Evolutionary conservation across 495 filamentous ascomycete species (phyloP), one percentile per base, ranked within the genome.

Genomic region (Podospora didyma): DNA sequence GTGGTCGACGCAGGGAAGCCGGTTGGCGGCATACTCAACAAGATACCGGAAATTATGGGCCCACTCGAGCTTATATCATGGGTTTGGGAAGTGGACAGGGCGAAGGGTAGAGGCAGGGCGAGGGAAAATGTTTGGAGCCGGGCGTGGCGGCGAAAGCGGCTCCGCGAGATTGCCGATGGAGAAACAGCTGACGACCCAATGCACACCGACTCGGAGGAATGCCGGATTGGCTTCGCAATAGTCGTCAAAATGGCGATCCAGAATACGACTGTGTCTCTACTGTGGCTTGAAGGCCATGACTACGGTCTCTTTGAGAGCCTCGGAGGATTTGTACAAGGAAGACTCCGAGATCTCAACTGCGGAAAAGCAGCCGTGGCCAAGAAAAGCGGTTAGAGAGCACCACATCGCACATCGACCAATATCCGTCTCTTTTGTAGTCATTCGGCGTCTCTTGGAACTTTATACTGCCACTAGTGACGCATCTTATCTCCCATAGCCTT

Each of bases 301-400:
- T 72, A 78, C 4, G 81, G 86, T 6, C 59, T 96, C 3, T 97
- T 95, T 69, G 90, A 96, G 72, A 96, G 92, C 64, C 88, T 97
- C 57, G 88, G 85, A 54, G 92, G 90, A 0, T 89, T 92, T 80
- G 49, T 96, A 7, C 58, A 60, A 16, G 58, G 62, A 0, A 67
- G 62, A 28, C 45, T 72, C 11, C 61, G 64, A 39, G 26, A 31
- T 31, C 26, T 31, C 26, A 9, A 9, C 26, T 3, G 26, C 9
- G 26, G 26, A 31, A 31, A 3, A 31, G 26, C 26, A 31, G 26
- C 9, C 9, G 26, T 3, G 26, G 26, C 3, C 26, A 31, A 31
- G 26, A 9, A 3, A 31, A 31, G 9, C 26, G 9, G 26, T 31
- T 31, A 9, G 9, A 31, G n/a, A n/a, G n/a, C n/a, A n/a, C n/a